Evolutionary conservation across 169 alveolate genomes (phyloP).

Genomic region (Plasmodium gallinaceum): DNA sequence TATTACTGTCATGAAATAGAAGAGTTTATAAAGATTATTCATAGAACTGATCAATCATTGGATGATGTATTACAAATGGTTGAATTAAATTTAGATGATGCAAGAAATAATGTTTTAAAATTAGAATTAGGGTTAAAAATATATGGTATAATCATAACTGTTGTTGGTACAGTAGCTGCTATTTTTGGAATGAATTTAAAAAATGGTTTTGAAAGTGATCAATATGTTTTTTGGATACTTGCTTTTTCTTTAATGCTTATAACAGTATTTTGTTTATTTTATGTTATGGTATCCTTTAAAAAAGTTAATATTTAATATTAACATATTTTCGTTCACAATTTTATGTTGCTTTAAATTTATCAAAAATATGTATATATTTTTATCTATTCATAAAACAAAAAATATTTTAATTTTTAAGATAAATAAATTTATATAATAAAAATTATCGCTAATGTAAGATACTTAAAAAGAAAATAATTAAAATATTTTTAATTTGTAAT

Average conservation of each 20-base stretch:
- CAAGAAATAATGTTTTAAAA: constrained; percentile 85
- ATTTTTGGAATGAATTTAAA: constrained; percentile 88
- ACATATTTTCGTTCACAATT: not conserved
- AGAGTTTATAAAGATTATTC: constrained; percentile 81
- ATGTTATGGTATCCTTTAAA: constrained; percentile 53
- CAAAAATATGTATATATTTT: not conserved
- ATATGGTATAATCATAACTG: constrained; percentile 83
- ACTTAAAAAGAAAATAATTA: not conserved
- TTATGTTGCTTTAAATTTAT: not conserved
- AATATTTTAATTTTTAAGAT: not conserved
- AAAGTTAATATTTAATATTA: constrained; percentile 38
- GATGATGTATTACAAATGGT: constrained; percentile 88
- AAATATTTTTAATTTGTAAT: no score
- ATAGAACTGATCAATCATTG: constrained; percentile 82
- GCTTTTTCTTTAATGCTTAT: constrained; percentile 81
- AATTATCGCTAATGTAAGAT: not conserved
- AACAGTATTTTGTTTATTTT: constrained; percentile 67
- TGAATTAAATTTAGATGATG: constrained; percentile 87
- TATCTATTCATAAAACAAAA: not conserved
- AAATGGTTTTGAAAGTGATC: constrained; percentile 83
- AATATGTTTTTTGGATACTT: constrained; percentile 82
- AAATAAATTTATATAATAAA: not conserved
- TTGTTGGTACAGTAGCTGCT: constrained; percentile 87
- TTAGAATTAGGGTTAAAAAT: constrained; percentile 87
- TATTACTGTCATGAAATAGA: constrained; percentile 88